These are phyloP conservation scores for Fusarium sp. DNA, from an alignment of 2,329 filamentous ascomycete genomes.

Conservation along the genomic window DNA sequence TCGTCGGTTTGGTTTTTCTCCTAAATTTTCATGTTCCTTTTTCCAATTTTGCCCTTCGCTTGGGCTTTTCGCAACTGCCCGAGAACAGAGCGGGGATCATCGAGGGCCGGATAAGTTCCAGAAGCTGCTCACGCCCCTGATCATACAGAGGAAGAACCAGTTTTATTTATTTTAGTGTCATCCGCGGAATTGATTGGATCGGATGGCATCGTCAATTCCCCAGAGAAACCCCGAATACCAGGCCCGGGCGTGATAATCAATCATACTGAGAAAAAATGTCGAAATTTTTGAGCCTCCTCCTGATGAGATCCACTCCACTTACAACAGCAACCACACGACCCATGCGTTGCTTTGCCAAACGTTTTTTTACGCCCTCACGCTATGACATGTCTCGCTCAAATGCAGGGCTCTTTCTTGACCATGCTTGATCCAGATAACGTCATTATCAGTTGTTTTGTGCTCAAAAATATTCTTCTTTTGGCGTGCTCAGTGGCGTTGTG, in stretches of 20 bases:
- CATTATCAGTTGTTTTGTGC: slow-evolving; percentile 1
- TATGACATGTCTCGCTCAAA: slow-evolving; percentile 27
- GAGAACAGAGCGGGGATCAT: slow-evolving; percentile 26
- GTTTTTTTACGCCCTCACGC: background rate
- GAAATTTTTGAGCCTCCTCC: slow-evolving; percentile 28
- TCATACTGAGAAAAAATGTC: background rate
- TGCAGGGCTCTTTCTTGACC: slow-evolving; percentile 14
- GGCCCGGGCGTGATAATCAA: background rate
- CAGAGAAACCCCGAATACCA: slow-evolving; percentile 3
- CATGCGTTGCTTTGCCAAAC: slow-evolving; percentile 17
- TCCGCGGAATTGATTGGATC: slow-evolving; percentile 5
- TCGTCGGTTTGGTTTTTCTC: slow-evolving; percentile 18
- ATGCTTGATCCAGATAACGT: background rate
- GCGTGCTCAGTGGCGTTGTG: slow-evolving; percentile 27
- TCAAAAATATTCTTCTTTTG: background rate
- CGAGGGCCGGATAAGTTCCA: slow-evolving; percentile 29
- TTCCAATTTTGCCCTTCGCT: slow-evolving; percentile 6
- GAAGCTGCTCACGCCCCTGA: slow-evolving; percentile 26
- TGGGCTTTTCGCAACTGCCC: slow-evolving; percentile 7
- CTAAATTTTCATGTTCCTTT: slow-evolving; percentile 8
- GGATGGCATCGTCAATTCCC: slow-evolving; percentile 8
- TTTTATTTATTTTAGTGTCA: background rate
- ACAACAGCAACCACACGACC: slow-evolving; percentile 3
- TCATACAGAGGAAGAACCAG: background rate
- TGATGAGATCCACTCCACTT: slow-evolving; percentile 10